Base-by-base conservation (phyloP, 192 early-diverging fungal species). In the Chytriomyces sp. region DNA sequence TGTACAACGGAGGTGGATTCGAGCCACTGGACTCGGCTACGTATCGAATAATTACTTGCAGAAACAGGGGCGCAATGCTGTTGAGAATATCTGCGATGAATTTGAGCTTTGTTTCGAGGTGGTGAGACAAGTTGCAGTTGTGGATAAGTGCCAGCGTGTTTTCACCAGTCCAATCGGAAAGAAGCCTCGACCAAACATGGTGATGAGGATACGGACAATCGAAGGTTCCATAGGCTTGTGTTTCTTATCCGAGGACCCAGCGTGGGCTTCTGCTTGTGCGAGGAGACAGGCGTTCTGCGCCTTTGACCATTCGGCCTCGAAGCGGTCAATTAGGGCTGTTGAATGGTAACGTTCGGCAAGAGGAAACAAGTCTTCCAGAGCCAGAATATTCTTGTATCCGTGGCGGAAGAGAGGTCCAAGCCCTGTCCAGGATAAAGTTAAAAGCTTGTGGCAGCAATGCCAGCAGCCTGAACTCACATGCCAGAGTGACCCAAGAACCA, bases 331-430 rank as follows among this genome's bases (percentile, higher is more conserved):
- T 1, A 88, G 61, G 3, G 48, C 24, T 44, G 78, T 28, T 18
- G 81, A 76, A n/a, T 76, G 16, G 74, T 77, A 82, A 9, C 65
- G 24, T 1, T 43, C 46, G 10, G 66, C 69, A 8, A 95, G 79
- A 6, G 79, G 68, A 75, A 86, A 89, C 53, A 95, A 72, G 60
- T 95, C 91, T 28, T 82, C 69, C 20, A 84, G 76, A 10, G 85
- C 81, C 45, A 95, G 84, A 26, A 84, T 85, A 23, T 83, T 82
- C 61, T 69, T 82, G 61, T 79, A 84, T 35, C 86, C 92, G 7
- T 84, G 80, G n/a, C 80, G 72, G 64, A 95, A 81, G 23, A 95
- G 64, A 11, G 86, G 79, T 77, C 86, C 85, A 5, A 89, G 69
- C 88, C 92, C 76, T 77, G 57, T 23, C 11, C 43, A 68, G 45